Conservation (phyloP, 2,329 filamentous ascomycete species). For the Aspergillus sp. region DNA sequence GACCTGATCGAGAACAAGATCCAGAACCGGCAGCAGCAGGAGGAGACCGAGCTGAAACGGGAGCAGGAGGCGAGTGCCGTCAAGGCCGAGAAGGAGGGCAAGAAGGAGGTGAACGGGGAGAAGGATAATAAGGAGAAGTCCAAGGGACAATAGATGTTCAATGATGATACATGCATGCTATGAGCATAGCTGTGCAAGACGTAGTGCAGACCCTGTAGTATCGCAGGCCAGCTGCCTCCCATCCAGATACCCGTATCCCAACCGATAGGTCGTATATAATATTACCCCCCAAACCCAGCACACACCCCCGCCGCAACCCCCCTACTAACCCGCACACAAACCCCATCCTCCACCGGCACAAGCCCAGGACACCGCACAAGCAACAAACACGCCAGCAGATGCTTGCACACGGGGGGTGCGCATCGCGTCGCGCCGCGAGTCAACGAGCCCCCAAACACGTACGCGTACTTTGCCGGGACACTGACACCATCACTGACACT, state of each 20-base stretch:
- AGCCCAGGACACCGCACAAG: constrained; percentile 62
- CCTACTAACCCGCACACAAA: constrained; percentile 45
- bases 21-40: constrained; percentile 94
- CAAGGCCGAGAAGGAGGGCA: constrained; percentile 63
- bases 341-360: constrained; percentile 59
- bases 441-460: constrained; percentile 38
- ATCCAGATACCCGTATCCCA: too few species aligned
- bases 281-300: constrained; percentile 42
- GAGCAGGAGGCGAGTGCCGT: constrained; percentile 65
- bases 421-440: constrained; percentile 18
- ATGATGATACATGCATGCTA: constrained; percentile 19
- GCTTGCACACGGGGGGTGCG: constrained; percentile 67
- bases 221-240: too few species aligned
- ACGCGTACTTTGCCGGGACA: constrained; percentile 24
- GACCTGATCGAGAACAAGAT: constrained; percentile 99
- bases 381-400: constrained; percentile 80
- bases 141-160: constrained; percentile 49
- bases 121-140: constrained; percentile 59
- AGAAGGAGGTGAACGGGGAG: constrained; percentile 53
- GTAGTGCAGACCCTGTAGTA: too few species aligned
- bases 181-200: too few species aligned
- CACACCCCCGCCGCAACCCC: constrained; percentile 74
- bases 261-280: neutral
- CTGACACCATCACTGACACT: too few species aligned
- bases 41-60: constrained; percentile 85